phyloP scores from a whole-genome alignment of 2,329 filamentous ascomycete genomes.

The Metarhizium sp. region DNA sequence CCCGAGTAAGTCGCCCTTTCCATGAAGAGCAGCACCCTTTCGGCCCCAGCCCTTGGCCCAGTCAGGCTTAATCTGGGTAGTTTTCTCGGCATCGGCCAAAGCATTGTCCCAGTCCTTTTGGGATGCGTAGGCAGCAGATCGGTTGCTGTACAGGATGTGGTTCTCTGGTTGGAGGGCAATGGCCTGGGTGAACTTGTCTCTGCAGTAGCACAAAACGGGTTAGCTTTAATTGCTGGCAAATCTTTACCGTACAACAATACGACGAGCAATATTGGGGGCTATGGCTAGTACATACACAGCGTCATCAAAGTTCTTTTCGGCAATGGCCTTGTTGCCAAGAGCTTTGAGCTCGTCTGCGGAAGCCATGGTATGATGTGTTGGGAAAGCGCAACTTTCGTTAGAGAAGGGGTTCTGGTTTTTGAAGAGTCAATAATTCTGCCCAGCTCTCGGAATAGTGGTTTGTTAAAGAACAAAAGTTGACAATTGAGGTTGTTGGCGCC shows the following conservation, averaged over 20 bases:
- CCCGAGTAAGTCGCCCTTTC: slow-evolving; percentile 72
- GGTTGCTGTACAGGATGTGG: slow-evolving; percentile 97
- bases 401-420: neutral
- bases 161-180: slow-evolving; percentile 82
- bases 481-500: slow-evolving; percentile 11
- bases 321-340: slow-evolving; percentile 97
- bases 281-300: slow-evolving; percentile 63
- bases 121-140: slow-evolving; percentile 80
- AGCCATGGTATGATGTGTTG: slow-evolving; percentile 32
- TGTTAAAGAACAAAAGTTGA: neutral
- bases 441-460: neutral
- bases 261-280: neutral
- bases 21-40: slow-evolving; percentile 86
- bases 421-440: neutral
- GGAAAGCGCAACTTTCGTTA: neutral
- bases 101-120: slow-evolving; percentile 82
- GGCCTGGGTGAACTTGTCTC: slow-evolving; percentile 89
- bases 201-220: slow-evolving; percentile 25
- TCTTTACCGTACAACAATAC: neutral
- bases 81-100: slow-evolving; percentile 84
- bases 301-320: slow-evolving; percentile 91
- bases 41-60: slow-evolving; percentile 96
- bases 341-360: slow-evolving; percentile 80
- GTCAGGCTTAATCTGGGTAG: slow-evolving; percentile 88
- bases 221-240: neutral